Evolutionary conservation across 1,284 basidiomycete genomes (phyloP).

Genomic region (Moesziomyces globuligerus): DNA sequence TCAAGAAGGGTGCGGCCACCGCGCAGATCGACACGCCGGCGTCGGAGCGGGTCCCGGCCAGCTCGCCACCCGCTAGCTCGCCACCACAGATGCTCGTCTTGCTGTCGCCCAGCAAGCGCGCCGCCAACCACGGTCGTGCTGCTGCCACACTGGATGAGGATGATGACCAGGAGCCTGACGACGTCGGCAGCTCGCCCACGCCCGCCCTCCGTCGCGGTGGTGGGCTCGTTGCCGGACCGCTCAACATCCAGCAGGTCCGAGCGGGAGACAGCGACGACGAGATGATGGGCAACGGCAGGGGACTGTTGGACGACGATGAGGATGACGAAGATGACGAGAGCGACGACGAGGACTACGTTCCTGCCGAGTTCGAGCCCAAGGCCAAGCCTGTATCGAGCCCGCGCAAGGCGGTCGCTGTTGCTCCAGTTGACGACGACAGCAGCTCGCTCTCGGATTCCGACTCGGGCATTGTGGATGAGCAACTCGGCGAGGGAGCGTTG

Average conservation of each 20-base stretch:
- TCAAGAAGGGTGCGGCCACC: constrained; percentile 18
- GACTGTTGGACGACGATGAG: constrained; percentile 17
- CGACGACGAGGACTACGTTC: constrained; percentile 43
- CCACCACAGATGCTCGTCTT: constrained; percentile 23
- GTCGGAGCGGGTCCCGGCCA: constrained; percentile 7
- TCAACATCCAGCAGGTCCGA: constrained; percentile 30
- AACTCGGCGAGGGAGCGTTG: constrained; percentile 22
- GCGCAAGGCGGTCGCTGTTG: constrained; percentile 9
- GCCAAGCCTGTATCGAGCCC: constrained; percentile 7
- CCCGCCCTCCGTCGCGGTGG: constrained; percentile 26
- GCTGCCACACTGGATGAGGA: constrained; percentile 5
- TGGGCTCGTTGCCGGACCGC: constrained; percentile 36
- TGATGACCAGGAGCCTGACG: constrained; percentile 37
- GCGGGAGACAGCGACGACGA: constrained; percentile 44
- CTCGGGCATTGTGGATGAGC: constrained; percentile 26
- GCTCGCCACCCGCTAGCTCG: constrained; percentile 39
- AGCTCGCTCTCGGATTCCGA: constrained; percentile 42
- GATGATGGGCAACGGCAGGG: constrained; percentile 6
- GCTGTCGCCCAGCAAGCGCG: constrained; percentile 19
- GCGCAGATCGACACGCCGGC: not conserved
- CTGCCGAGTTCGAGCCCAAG: constrained; percentile 14
- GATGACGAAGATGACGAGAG: constrained; percentile 43
- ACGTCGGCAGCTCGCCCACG: constrained; percentile 31
- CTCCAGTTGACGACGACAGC: constrained; percentile 18
- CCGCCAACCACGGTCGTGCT: not conserved